phyloP scores from a whole-genome alignment of 345 rosid genomes.

The Hevea brasiliensis region DNA sequence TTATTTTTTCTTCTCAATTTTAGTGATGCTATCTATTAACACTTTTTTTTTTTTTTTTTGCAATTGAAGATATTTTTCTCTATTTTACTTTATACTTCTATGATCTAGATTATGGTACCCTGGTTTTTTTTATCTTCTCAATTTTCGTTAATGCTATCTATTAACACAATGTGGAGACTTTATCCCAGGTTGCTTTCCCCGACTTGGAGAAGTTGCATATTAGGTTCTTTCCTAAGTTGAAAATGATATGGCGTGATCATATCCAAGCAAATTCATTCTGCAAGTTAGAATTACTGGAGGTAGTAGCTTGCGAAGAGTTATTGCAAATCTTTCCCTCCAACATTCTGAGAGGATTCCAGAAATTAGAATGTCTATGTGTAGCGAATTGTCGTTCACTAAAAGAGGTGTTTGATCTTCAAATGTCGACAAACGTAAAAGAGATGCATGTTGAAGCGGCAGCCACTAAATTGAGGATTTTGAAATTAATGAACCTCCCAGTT shows the following conservation, averaged over 20 bases:
- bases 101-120: too few relatives aligned
- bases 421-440: background rate
- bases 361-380: background rate
- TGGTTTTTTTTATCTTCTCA: background rate
- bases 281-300: background rate
- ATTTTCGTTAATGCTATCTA: too few relatives aligned
- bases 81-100: too few relatives aligned
- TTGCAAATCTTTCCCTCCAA: constrained; percentile 6
- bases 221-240: constrained; percentile 16
- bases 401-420: constrained; percentile 19
- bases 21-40: too few relatives aligned
- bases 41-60: too few relatives aligned
- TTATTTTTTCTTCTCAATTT: too few relatives aligned
- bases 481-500: background rate
- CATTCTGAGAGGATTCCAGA: background rate
- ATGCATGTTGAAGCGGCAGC: background rate
- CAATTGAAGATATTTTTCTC: too few relatives aligned
- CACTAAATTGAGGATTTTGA: background rate
- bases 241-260: background rate
- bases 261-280: background rate
- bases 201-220: constrained; percentile 20
- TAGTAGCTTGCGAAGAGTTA: background rate
- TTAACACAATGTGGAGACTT: background rate
- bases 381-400: background rate
- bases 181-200: constrained; percentile 25